Percentiles rank a stretch among this genome's conserved stretches.
Conservation (phyloP, 352 stramenopile species). For the Pythium brassicae region DNA sequence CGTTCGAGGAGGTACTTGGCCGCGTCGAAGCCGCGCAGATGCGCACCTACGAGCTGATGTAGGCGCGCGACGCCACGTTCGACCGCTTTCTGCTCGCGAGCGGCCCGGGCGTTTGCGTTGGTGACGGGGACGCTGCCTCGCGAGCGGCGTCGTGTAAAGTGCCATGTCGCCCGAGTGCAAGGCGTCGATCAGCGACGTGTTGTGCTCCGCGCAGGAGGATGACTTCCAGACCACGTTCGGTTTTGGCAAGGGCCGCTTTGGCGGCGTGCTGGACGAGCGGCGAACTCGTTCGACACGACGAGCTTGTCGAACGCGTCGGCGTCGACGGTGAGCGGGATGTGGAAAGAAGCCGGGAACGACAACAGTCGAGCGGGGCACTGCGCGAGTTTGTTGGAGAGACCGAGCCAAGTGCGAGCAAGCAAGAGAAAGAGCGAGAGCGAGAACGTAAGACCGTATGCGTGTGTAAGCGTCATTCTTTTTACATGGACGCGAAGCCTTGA, state of each 20-base stretch:
- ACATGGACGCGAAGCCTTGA: neutral
- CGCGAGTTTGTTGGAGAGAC: conserved; percentile 8
- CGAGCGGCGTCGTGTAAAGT: conserved; percentile 20
- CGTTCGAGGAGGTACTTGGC: conserved; percentile 69
- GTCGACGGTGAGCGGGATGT: conserved; percentile 2
- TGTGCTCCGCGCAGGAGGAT: conserved; percentile 23
- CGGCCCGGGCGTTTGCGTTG: conserved; percentile 32
- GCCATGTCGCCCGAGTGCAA: conserved; percentile 25
- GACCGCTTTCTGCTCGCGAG: conserved; percentile 69
- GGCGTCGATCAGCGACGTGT: conserved; percentile 25
- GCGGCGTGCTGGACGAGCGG: conserved; percentile 41
- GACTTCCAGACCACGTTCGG: conserved; percentile 61
- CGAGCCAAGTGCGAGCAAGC: neutral
- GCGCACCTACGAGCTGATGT: conserved; percentile 71
- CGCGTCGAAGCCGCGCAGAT: conserved; percentile 67
- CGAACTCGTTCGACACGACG: conserved; percentile 48
- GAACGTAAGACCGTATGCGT: too few species aligned
- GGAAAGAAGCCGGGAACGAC: conserved; percentile 2
- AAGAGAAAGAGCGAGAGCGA: neutral
- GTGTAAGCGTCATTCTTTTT: conserved; percentile 4
- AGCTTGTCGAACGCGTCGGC: conserved; percentile 16
- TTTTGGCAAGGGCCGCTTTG: conserved; percentile 69
- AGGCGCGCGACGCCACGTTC: conserved; percentile 64
- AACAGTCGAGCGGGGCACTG: neutral
- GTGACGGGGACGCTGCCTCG: too few species aligned